Conservation (phyloP, 1,284 basidiomycete genomes). For the Rhodotorula sp. region DNA sequence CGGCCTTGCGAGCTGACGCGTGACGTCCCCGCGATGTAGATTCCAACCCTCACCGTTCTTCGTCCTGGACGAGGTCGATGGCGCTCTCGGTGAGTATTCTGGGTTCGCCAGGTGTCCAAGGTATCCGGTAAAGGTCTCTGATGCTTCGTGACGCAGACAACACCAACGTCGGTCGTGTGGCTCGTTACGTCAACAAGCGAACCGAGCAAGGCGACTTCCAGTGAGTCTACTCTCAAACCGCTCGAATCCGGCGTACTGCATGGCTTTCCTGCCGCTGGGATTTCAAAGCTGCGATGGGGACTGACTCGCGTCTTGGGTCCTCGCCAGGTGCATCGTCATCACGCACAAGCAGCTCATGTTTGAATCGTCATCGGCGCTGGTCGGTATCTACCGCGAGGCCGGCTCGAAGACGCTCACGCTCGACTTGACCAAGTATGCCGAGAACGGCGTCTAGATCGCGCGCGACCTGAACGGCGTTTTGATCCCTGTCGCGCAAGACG, state of each 20-base stretch:
- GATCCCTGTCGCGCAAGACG: background rate
- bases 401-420: slow-evolving; percentile 44
- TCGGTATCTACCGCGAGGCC: slow-evolving; percentile 43
- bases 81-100: slow-evolving; percentile 64
- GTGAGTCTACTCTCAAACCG: slow-evolving; percentile 1
- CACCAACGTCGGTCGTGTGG: slow-evolving; percentile 89
- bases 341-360: slow-evolving; percentile 66
- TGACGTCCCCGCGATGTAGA: slow-evolving; percentile 51
- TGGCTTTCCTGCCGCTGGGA: background rate
- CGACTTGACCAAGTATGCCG: slow-evolving; percentile 36
- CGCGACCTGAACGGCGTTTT: background rate
- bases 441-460: slow-evolving; percentile 1
- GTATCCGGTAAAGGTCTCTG: background rate
- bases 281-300: background rate
- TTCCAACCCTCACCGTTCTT: slow-evolving; percentile 99
- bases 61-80: slow-evolving; percentile 97
- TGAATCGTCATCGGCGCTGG: slow-evolving; percentile 43
- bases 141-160: slow-evolving; percentile 57
- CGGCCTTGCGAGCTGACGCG: too few species aligned
- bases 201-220: slow-evolving; percentile 55
- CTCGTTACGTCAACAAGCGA: slow-evolving; percentile 80
- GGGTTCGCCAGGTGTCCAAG: too few species aligned
- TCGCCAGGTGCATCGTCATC: slow-evolving; percentile 78
- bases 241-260: background rate
- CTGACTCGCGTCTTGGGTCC: background rate